phyloP scores from a whole-genome alignment of 106 monocot species.

The Triglochin maritima region DNA sequence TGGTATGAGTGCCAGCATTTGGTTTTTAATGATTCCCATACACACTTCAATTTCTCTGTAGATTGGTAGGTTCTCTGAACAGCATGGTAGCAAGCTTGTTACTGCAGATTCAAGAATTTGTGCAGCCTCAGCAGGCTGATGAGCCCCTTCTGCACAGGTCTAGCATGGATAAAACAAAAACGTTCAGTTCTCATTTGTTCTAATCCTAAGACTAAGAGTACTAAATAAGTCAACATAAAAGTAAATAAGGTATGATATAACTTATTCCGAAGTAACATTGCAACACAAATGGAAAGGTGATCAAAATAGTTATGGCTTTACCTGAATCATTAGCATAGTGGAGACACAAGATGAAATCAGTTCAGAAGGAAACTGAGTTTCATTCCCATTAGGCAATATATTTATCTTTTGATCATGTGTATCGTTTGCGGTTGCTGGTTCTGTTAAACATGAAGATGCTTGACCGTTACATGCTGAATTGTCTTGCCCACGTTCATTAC shows the following conservation, averaged over 20 bases:
- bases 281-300: background rate
- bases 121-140: conserved; percentile 88
- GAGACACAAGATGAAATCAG: conserved; percentile 73
- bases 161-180: conserved; percentile 11
- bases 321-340: conserved; percentile 83
- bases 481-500: conserved; percentile 22
- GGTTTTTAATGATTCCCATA: conserved; percentile 91
- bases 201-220: background rate
- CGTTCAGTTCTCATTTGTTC: background rate
- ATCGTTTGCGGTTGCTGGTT: conserved; percentile 11
- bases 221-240: background rate
- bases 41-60: conserved; percentile 79
- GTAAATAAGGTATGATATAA: background rate
- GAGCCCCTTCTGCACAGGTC: conserved; percentile 73
- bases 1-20: conserved; percentile 85
- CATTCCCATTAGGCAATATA: conserved; percentile 15
- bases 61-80: conserved; percentile 59
- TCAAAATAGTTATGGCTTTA: conserved; percentile 10
- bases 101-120: conserved; percentile 83
- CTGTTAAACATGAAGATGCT: conserved; percentile 17
- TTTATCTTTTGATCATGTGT: conserved; percentile 16
- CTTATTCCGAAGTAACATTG: background rate
- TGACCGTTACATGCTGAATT: conserved; percentile 31
- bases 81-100: conserved; percentile 56
- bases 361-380: conserved; percentile 51